These are phyloP conservation scores for Starmerella potacharoeniae DNA, from an alignment of 805 yeast species.

Conservation along the genomic window DNA sequence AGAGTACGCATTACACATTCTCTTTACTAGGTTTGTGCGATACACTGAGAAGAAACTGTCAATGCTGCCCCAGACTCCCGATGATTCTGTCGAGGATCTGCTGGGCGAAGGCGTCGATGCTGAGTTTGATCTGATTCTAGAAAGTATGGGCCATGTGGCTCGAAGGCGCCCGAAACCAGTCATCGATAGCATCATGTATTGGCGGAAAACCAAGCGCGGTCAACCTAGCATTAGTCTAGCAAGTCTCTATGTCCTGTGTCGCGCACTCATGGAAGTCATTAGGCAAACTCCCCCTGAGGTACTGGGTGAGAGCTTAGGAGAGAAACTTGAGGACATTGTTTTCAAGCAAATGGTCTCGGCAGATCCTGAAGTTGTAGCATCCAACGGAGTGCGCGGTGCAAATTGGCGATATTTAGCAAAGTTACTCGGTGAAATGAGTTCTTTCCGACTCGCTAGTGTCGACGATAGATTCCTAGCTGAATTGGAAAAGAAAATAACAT, in stretches of 20 bases:
- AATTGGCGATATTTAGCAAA: constrained; percentile 91
- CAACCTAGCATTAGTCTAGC: constrained; percentile 63
- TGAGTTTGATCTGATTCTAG: constrained; percentile 72
- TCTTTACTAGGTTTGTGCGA: constrained; percentile 91
- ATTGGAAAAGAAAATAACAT: constrained; percentile 61
- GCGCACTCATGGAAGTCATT: constrained; percentile 87
- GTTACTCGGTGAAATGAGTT: constrained; percentile 82
- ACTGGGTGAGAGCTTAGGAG: constrained; percentile 67
- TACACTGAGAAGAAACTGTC: constrained; percentile 82
- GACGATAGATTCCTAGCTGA: constrained; percentile 91
- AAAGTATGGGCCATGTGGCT: constrained; percentile 83
- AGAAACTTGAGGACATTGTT: constrained; percentile 82
- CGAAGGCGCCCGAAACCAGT: constrained; percentile 86
- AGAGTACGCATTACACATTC: constrained; percentile 85
- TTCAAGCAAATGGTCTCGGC: constrained; percentile 80
- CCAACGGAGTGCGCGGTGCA: constrained; percentile 68
- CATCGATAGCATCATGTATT: constrained; percentile 94
- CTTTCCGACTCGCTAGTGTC: constrained; percentile 68
- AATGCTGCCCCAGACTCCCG: constrained; percentile 52
- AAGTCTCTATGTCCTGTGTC: constrained; percentile 75
- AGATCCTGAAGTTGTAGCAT: constrained; percentile 59
- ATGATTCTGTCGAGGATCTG: constrained; percentile 57
- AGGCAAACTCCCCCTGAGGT: constrained; percentile 69
- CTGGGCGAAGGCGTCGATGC: constrained; percentile 80
- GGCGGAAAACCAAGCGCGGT: constrained; percentile 92